Conservation (phyloP, 2,329 filamentous ascomycete genomes). For the Ceratocystis smalleyi region DNA sequence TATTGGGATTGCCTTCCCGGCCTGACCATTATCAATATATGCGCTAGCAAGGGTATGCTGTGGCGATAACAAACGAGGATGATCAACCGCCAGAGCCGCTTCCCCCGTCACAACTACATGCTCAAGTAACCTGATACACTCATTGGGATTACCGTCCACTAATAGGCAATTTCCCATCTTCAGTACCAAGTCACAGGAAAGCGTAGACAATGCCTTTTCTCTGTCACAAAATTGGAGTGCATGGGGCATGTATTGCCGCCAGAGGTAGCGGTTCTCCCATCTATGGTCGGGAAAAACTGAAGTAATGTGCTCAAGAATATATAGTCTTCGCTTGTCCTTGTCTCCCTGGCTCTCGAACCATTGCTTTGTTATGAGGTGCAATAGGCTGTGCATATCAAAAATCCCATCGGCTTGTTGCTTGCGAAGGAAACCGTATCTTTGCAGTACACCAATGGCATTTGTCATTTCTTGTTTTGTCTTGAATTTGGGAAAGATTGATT, state of each 20-base stretch:
- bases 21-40: no score
- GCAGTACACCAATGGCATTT: background rate
- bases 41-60: no score
- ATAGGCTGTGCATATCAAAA: background rate
- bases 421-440: background rate
- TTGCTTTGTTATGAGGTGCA: background rate
- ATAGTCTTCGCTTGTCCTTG: background rate
- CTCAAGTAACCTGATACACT: no score
- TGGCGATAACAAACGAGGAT: no score
- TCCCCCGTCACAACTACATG: no score
- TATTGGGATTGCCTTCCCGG: no score
- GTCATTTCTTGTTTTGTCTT: background rate
- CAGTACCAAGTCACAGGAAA: no score
- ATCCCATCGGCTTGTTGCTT: background rate
- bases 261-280: background rate
- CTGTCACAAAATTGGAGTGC: background rate
- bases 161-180: background rate
- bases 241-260: background rate
- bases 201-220: background rate
- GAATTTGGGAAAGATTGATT: background rate
- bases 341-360: background rate
- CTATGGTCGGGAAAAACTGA: background rate
- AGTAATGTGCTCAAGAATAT: background rate
- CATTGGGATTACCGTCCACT: no score
- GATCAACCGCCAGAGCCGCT: no score